Evolutionary conservation across 495 filamentous ascomycete genomes (phyloP), one percentile per base, ranked within the genome.

Genomic region (Astrocystis sublimbata): DNA sequence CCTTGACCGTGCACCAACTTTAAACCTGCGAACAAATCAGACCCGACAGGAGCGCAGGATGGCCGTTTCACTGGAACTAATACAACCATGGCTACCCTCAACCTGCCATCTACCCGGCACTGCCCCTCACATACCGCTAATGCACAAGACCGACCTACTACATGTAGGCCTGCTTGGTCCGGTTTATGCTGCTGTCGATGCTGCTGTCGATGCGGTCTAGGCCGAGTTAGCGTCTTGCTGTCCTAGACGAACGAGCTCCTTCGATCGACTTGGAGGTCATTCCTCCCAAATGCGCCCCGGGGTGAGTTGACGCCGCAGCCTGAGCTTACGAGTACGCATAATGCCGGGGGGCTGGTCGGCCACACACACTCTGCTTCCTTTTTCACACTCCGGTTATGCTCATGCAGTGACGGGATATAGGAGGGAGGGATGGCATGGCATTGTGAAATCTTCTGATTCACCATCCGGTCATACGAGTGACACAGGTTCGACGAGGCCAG

Each of bases 191-290:
- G n/a, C n/a, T n/a, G n/a, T n/a, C n/a, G n/a, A n/a, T n/a, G n/a
- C n/a, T n/a, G n/a, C n/a, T n/a, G n/a, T n/a, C n/a, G n/a, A n/a
- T n/a, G n/a, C 15, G 38, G 15, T 56, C 53, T 31, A 42, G 53
- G 24, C 53, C 38, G 3, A 56, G 4, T 38, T 56, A 56, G 53
- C 38, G 53, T 52, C 49, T 52, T 36, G n/a, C 6, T 21, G 7
- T 9, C 47, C 30, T 19, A 50, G 30, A 21, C 31, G 10, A 38
- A 23, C 1, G 19, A 53, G 50, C 46, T 53, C 31, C 31, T 23
- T 36, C n/a, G 2, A n/a, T 17, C 10, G 43, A 24, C 23, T 38
- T 42, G 4, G 43, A 15, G 45, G 24, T 28, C 24, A 15, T 28
- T 47, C 23, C 45, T 28, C 21, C 28, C n/a, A 13, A 10, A 47